Evolutionary conservation across 2,329 filamentous ascomycete species (phyloP).

Genomic region (Xenosphaeropsis pyriputrescens): DNA sequence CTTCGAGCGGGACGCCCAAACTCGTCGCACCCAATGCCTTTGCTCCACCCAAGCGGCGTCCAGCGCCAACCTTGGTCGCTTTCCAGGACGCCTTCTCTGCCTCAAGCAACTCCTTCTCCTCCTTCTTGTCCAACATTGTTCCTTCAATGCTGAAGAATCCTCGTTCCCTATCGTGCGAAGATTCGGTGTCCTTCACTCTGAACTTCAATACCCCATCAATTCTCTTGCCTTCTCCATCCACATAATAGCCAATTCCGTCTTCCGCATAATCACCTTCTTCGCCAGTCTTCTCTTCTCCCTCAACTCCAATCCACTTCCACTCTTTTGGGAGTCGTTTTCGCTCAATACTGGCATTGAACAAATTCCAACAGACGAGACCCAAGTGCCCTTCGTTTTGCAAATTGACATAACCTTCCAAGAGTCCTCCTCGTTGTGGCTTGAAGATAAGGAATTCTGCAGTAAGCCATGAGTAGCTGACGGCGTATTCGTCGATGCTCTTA

Average conservation of each 20-base stretch:
- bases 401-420: conserved; percentile 70
- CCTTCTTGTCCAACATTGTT: conserved; percentile 60
- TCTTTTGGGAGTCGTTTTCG: conserved; percentile 55
- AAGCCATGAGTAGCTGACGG: conserved; percentile 74
- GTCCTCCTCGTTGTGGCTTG: conserved; percentile 55
- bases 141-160: conserved; percentile 79
- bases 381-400: conserved; percentile 82
- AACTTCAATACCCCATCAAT: conserved; percentile 62
- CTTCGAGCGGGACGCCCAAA: conserved; percentile 13
- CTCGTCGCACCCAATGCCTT: conserved; percentile 16
- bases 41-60: conserved; percentile 13
- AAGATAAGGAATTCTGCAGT: conserved; percentile 81
- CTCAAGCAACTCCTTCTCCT: conserved; percentile 44
- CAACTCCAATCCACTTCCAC: conserved; percentile 63
- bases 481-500: conserved; percentile 62
- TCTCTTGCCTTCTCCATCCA: conserved; percentile 52
- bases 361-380: conserved; percentile 76
- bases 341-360: conserved; percentile 84
- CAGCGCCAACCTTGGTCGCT: conserved; percentile 25
- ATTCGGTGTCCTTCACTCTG: conserved; percentile 73
- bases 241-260: conserved; percentile 57
- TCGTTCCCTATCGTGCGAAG: conserved; percentile 57
- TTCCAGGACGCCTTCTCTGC: conserved; percentile 30
- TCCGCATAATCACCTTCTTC: conserved; percentile 28
- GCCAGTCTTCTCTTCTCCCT: conserved; percentile 19